phyloP scores from a whole-genome alignment of 768 basidiomycete species.

The Hypholoma fasciculare region DNA sequence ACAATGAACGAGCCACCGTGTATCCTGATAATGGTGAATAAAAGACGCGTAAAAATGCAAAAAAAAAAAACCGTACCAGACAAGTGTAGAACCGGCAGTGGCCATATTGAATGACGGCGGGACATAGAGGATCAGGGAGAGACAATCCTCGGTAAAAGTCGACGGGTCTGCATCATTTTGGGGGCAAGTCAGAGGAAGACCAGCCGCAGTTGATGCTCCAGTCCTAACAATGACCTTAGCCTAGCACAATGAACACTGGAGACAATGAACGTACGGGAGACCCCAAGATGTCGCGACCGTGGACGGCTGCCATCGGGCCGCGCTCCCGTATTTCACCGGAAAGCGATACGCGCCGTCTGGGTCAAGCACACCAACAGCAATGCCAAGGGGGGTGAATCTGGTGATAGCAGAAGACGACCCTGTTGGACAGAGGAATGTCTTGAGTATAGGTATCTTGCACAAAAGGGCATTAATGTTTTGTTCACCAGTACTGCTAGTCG shows the following conservation, averaged over 20 bases:
- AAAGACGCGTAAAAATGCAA: background rate
- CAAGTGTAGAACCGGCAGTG: conserved; percentile 48
- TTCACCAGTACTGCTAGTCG: conserved; percentile 26
- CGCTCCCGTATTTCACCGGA: conserved; percentile 66
- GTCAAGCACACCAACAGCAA: conserved; percentile 52
- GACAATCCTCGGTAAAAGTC: conserved; percentile 73
- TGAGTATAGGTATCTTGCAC: conserved; percentile 47
- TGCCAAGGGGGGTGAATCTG: conserved; percentile 51
- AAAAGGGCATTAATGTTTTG: conserved; percentile 35
- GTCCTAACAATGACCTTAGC: conserved; percentile 35
- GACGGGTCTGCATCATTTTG: conserved; percentile 54
- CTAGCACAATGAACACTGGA: background rate
- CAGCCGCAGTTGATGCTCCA: conserved; percentile 47
- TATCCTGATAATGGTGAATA: conserved; percentile 48
- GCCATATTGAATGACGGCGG: conserved; percentile 40
- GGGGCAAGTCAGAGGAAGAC: conserved; percentile 71
- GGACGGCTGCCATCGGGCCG: conserved; percentile 61
- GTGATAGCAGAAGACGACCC: conserved; percentile 24
- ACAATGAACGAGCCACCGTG: conserved; percentile 82
- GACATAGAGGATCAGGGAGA: conserved; percentile 76
- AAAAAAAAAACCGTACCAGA: conserved; percentile 53
- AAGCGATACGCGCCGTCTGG: conserved; percentile 54
- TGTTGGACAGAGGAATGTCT: conserved; percentile 42
- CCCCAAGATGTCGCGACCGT: conserved; percentile 54
- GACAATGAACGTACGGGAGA: conserved; percentile 54